These are phyloP conservation scores for Suillus lakei DNA, from an alignment of 768 basidiomycete species.

Conservation along the genomic window DNA sequence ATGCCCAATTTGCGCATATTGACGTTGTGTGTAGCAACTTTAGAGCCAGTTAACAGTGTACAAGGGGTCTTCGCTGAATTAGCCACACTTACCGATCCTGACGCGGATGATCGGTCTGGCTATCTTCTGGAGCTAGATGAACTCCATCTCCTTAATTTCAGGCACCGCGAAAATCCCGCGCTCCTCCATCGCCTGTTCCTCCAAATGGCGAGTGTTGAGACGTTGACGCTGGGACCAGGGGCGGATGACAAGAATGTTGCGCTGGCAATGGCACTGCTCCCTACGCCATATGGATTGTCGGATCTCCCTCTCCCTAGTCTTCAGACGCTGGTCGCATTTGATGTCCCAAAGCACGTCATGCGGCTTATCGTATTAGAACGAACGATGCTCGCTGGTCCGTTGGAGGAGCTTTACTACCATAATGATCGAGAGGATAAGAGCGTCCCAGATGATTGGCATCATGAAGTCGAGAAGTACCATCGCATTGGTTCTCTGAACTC, in stretches of 20 bases:
- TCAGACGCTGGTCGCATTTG: not conserved
- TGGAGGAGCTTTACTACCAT: not conserved
- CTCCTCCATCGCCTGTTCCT: not conserved
- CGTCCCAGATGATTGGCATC: not conserved
- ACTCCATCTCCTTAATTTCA: constrained; percentile 1
- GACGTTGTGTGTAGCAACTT: not conserved
- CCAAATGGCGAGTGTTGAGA: not conserved
- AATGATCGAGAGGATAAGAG: not conserved
- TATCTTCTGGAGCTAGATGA: not conserved
- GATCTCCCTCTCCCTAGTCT: not conserved
- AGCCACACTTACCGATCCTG: not conserved
- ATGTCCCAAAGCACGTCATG: not conserved
- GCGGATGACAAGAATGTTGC: not conserved
- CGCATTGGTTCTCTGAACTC: not conserved
- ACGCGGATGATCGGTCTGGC: not conserved
- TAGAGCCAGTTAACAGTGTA: not conserved
- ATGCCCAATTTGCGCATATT: not conserved
- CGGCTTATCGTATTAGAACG: not conserved
- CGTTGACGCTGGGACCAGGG: not conserved
- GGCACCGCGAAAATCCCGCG: no score
- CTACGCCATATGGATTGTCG: not conserved
- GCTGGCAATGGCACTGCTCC: not conserved
- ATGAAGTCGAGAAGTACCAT: not conserved
- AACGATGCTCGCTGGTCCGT: not conserved
- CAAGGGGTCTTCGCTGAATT: not conserved